phyloP scores from a whole-genome alignment of 306 rosid species.

The Cucumis sativus region DNA sequence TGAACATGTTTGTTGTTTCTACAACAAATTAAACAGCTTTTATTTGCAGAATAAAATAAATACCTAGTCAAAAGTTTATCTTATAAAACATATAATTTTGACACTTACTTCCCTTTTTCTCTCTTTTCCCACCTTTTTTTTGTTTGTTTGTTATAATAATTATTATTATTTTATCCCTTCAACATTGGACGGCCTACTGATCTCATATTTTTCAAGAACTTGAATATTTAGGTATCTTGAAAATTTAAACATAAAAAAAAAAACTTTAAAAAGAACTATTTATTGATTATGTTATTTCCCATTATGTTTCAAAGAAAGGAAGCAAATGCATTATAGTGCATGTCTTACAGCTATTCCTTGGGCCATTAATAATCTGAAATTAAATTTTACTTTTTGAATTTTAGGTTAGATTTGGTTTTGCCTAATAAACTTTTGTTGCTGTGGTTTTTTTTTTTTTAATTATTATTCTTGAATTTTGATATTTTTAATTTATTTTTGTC shows the following conservation, averaged over 20 bases:
- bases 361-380: not conserved
- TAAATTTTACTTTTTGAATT: not conserved
- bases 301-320: slow-evolving; percentile 2
- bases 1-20: slow-evolving; percentile 9
- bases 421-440: not conserved
- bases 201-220: not conserved
- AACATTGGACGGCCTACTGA: not conserved
- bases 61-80: not conserved
- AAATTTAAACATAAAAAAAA: not conserved
- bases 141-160: not conserved
- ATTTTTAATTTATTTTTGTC: not conserved
- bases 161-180: not conserved
- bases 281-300: not conserved
- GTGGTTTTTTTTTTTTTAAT: not conserved
- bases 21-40: slow-evolving; percentile 7
- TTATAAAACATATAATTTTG: not conserved
- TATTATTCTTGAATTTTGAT: not conserved
- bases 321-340: not conserved
- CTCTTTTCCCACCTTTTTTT: too few species aligned
- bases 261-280: not conserved
- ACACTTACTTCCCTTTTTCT: not conserved
- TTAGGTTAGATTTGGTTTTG: not conserved
- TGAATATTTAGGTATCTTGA: slow-evolving; percentile 1
- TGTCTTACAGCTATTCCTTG: not conserved
- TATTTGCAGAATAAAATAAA: not conserved